These are phyloP conservation scores for Spiraea crenata DNA, from an alignment of 331 rosid genomes.

Conservation along the genomic window DNA sequence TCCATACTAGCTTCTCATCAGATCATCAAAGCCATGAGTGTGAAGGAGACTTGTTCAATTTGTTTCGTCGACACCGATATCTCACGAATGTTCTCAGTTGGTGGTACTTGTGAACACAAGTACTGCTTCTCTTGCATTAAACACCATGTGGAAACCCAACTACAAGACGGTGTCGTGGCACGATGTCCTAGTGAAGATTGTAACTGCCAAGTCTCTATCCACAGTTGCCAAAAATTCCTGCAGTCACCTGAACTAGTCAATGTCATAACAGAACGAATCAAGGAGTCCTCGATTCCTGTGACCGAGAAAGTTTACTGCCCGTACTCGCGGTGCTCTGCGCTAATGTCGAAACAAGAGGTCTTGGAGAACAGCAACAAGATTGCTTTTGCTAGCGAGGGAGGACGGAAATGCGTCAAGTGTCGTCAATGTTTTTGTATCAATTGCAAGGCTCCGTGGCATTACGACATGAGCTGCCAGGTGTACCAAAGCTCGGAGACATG, in stretches of 20 bases:
- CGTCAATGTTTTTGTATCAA: slow-evolving; percentile 55
- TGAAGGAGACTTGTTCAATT: slow-evolving; percentile 59
- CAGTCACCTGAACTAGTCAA: slow-evolving; percentile 35
- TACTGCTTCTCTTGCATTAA: slow-evolving; percentile 72
- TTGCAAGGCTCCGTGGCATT: slow-evolving; percentile 86
- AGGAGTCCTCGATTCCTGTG: slow-evolving; percentile 64
- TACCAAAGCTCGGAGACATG: slow-evolving; percentile 40
- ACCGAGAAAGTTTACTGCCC: slow-evolving; percentile 73
- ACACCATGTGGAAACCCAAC: slow-evolving; percentile 67
- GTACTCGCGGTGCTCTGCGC: slow-evolving; percentile 60
- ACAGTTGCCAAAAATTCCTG: slow-evolving; percentile 61
- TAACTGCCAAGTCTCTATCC: slow-evolving; percentile 47
- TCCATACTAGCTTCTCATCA: no score
- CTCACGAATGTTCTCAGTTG: slow-evolving; percentile 48
- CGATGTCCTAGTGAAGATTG: slow-evolving; percentile 71
- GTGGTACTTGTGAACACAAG: slow-evolving; percentile 61
- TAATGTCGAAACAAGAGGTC: slow-evolving; percentile 60
- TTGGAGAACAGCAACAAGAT: slow-evolving; percentile 41
- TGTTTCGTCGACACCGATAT: slow-evolving; percentile 55
- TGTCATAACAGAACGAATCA: slow-evolving; percentile 42
- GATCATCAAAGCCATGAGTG: slow-evolving; percentile 32
- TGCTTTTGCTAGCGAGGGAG: slow-evolving; percentile 26
- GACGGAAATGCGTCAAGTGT: slow-evolving; percentile 63
- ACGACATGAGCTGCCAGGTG: slow-evolving; percentile 39
- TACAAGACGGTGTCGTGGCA: slow-evolving; percentile 53